phyloP scores from a whole-genome alignment of 2,329 filamentous ascomycete species.

The Thelonectria rubi region DNA sequence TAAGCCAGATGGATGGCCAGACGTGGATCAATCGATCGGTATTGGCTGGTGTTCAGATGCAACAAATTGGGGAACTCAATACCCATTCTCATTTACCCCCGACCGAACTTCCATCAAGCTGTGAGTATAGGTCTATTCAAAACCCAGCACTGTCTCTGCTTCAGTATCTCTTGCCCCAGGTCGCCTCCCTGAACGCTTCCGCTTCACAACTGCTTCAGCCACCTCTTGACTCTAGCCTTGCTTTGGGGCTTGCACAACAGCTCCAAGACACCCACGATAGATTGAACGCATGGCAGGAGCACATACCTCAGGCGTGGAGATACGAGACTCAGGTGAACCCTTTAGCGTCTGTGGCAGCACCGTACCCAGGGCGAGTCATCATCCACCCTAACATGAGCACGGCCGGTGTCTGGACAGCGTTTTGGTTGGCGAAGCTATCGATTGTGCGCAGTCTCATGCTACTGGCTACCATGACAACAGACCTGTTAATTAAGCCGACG shows the following conservation, averaged over 20 bases:
- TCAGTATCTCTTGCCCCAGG: background rate
- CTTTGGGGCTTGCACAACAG: background rate
- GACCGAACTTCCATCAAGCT: background rate
- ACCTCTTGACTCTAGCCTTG: background rate
- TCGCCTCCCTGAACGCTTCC: background rate
- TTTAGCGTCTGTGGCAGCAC: background rate
- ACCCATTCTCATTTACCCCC: background rate
- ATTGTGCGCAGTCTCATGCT: background rate
- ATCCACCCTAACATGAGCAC: slow-evolving; percentile 1
- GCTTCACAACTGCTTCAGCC: background rate
- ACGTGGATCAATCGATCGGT: slow-evolving; percentile 7
- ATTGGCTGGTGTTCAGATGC: slow-evolving; percentile 4
- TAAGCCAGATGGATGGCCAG: background rate
- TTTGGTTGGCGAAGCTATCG: background rate
- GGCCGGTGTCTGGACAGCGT: slow-evolving; percentile 5
- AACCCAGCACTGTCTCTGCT: background rate
- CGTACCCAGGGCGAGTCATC: background rate
- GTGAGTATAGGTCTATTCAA: background rate
- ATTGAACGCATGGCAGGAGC: slow-evolving; percentile 4
- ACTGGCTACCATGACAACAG: background rate
- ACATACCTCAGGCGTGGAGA: background rate
- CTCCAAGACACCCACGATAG: background rate
- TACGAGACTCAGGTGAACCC: background rate
- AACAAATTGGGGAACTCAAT: background rate
- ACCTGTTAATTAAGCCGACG: background rate